Evolutionary conservation across 108 stramenopile genomes (phyloP).

Genomic region (Mediolabrus comicus): DNA sequence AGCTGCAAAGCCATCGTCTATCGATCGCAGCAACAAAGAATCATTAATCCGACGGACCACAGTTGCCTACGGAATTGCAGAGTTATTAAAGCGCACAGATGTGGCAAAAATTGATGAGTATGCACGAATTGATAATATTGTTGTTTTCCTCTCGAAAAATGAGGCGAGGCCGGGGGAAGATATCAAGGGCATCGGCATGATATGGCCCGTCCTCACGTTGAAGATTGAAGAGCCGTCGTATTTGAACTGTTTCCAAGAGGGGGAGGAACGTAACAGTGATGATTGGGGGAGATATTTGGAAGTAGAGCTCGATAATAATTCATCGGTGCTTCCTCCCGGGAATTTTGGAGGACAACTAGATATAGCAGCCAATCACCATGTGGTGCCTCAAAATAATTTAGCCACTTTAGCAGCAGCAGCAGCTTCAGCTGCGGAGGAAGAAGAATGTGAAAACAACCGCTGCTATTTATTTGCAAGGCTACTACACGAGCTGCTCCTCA

Average conservation of each 20-base stretch:
- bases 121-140: background rate
- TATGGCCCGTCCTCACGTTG: background rate
- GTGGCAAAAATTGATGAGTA: background rate
- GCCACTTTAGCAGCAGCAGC: background rate
- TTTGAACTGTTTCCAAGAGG: background rate
- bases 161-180: background rate
- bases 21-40: background rate
- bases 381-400: background rate
- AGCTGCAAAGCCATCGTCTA: background rate
- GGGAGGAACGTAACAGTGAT: background rate
- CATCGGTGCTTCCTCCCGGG: background rate
- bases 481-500: conserved; percentile 12
- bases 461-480: conserved; percentile 26
- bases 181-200: background rate
- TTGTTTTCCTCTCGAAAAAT: background rate
- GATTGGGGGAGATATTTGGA: background rate
- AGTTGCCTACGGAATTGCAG: background rate
- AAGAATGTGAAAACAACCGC: background rate
- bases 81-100: background rate
- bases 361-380: too few relatives aligned
- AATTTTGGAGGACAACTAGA: too few relatives aligned
- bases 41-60: background rate
- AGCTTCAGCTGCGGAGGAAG: background rate
- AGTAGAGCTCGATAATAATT: background rate
- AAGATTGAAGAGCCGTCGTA: background rate